Conservation (phyloP, 2,329 filamentous ascomycete species). For the Coniochaeta prunicola region DNA sequence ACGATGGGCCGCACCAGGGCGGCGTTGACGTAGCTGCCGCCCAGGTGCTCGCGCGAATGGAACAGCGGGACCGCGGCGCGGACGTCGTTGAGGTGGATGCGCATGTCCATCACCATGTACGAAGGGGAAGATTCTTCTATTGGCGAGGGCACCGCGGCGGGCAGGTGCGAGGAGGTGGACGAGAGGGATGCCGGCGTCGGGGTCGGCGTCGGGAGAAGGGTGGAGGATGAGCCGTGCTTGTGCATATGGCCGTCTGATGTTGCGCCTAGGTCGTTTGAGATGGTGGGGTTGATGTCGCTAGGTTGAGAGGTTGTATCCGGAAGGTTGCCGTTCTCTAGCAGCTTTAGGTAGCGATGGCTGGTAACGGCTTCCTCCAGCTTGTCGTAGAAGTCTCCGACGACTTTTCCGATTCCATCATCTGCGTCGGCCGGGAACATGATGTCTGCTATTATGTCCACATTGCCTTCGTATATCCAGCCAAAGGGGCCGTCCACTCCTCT, state of each 20-base stretch:
- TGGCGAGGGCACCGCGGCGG: not conserved
- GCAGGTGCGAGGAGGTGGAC: not conserved
- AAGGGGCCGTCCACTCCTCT: conserved; percentile 88
- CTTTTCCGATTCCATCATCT: conserved; percentile 84
- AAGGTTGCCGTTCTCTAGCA: conserved; percentile 42
- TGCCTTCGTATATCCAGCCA: conserved; percentile 96
- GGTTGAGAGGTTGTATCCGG: conserved; percentile 11
- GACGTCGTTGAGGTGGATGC: conserved; percentile 92
- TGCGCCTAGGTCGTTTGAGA: not conserved
- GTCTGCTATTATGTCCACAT: conserved; percentile 92
- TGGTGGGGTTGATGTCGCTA: not conserved
- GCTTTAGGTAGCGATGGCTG: conserved; percentile 59
- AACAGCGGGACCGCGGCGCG: conserved; percentile 90
- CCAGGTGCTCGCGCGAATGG: conserved; percentile 55
- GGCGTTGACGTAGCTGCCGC: conserved; percentile 95
- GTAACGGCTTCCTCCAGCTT: conserved; percentile 89
- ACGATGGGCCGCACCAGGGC: conserved; percentile 93
- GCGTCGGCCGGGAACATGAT: conserved; percentile 88
- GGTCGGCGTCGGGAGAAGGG: not conserved
- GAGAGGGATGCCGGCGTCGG: conserved; percentile 1
- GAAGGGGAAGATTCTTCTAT: conserved; percentile 40
- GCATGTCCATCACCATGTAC: conserved; percentile 87
- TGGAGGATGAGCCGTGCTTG: not conserved
- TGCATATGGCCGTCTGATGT: not conserved
- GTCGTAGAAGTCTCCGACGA: conserved; percentile 96